Evolutionary conservation across 768 basidiomycete species (phyloP), one percentile per base, ranked within the genome.

Genomic region (Xerocomellus chrysenteron): DNA sequence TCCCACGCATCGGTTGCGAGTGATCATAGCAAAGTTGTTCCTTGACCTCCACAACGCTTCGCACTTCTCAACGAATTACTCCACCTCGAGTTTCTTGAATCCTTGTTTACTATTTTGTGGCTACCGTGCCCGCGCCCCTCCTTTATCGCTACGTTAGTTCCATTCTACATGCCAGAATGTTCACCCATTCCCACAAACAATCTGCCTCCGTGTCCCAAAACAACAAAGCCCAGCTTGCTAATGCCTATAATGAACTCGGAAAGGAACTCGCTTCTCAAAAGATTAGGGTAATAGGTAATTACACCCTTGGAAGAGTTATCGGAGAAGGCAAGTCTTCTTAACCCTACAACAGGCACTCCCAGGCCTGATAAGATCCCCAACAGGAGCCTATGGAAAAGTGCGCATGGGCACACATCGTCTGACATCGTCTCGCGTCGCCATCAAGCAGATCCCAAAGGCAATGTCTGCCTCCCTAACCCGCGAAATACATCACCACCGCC

Each of bases 401-500:
- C 86, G 94, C 50, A 79, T 99, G 69, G 97, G 94, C 51, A 93
- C 90, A 1, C 94, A 99, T 71, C 89, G 95, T 56, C 79, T 98
- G 46, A 94, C 95, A 3, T 90, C 89, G 8, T 88, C 88, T 44
- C 85, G 93, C 50, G 95, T 96, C 63, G 96, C 96, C 53, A 88
- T 99, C 77, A 99, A 99, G 76, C 95, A 98, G 74, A 96, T 98
- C 60, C 93, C 96, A 37, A 98, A 98, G 73, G 84, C 87, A 55
- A 84, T 94, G 80, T 92, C 95, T 33, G 83, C 94, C 7, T 82
- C 90, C 17, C 81, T 99, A 40, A 99, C 97, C 28, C 85, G 96
- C 61, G 96, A 99, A 76, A 97, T 99, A 53, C 96, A 99, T 68
- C 97, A 99, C 67, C 96, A 99, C 75, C 90, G 96, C 49, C 90